Conservation (phyloP, 2,329 filamentous ascomycete genomes). For the Blastomyces emzantsi region DNA sequence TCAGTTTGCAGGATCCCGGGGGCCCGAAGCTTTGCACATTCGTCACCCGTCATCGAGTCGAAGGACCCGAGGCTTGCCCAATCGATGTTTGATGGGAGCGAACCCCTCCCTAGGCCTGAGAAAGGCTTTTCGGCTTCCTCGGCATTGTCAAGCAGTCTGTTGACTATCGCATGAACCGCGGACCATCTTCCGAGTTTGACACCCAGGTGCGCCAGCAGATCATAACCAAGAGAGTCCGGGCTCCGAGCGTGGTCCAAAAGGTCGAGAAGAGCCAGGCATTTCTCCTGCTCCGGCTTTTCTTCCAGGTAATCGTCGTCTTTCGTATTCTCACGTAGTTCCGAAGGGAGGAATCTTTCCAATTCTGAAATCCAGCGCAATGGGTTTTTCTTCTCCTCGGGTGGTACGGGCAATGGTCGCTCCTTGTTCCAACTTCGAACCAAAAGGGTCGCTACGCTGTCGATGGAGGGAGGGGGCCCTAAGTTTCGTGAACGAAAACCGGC, state of each 20-base stretch:
- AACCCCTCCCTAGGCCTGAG: slow-evolving; percentile 13
- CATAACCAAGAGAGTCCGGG: slow-evolving; percentile 23
- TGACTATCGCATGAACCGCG: slow-evolving; percentile 32
- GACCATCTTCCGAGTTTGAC: slow-evolving; percentile 34
- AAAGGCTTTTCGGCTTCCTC: slow-evolving; percentile 23
- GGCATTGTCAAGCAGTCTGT: slow-evolving; percentile 31
- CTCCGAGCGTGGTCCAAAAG: slow-evolving; percentile 22
- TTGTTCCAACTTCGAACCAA: slow-evolving; percentile 8
- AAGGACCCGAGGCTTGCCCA: slow-evolving; percentile 24
- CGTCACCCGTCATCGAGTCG: slow-evolving; percentile 23
- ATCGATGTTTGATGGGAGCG: slow-evolving; percentile 24
- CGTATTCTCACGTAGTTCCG: slow-evolving; percentile 17
- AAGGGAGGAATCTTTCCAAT: slow-evolving; percentile 29
- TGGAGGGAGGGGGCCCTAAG: background rate
- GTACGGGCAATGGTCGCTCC: slow-evolving; percentile 17
- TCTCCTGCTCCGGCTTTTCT: slow-evolving; percentile 16
- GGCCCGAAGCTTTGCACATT: background rate
- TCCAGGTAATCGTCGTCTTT: slow-evolving; percentile 7
- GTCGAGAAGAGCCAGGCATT: slow-evolving; percentile 25
- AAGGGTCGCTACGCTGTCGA: slow-evolving; percentile 1
- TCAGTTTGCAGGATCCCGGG: background rate
- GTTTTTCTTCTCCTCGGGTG: slow-evolving; percentile 18
- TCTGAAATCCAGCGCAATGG: slow-evolving; percentile 28
- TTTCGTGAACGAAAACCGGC: background rate
- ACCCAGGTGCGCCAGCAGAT: slow-evolving; percentile 35